Conservation (phyloP, 768 basidiomycete genomes). For the Termitomyces sp. region DNA sequence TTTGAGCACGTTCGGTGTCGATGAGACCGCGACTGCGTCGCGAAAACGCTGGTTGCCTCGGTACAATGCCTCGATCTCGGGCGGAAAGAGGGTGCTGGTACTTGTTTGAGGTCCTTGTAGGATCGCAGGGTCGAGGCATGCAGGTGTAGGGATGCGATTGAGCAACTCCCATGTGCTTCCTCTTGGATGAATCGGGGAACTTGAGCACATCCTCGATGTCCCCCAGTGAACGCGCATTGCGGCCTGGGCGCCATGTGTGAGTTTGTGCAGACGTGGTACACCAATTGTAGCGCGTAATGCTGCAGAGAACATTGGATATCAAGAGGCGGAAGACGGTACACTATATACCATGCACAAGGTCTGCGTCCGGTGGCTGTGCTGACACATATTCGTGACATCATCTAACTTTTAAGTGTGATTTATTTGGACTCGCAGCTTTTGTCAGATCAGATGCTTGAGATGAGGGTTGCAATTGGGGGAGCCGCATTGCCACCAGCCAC, state of each 20-base stretch:
- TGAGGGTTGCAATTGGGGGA: too few relatives aligned
- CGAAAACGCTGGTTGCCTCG: constrained; percentile 13
- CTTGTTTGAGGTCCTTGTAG: not conserved
- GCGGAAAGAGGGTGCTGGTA: constrained; percentile 3
- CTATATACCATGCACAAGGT: not conserved
- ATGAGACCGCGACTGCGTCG: constrained; percentile 10
- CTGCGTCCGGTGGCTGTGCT: not conserved
- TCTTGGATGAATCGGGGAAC: not conserved
- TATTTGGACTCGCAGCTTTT: too few relatives aligned
- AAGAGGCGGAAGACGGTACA: too few relatives aligned
- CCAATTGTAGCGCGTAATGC: not conserved
- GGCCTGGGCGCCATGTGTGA: not conserved
- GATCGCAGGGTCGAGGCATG: constrained; percentile 1
- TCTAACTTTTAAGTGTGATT: too few relatives aligned
- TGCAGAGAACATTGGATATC: not conserved
- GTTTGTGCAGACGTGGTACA: not conserved
- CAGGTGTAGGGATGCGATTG: constrained; percentile 13
- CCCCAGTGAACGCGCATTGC: not conserved
- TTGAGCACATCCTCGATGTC: not conserved
- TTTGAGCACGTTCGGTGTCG: constrained; percentile 10
- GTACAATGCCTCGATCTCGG: constrained; percentile 15
- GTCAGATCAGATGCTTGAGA: too few relatives aligned
- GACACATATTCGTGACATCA: not conserved
- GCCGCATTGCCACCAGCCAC: too few relatives aligned
- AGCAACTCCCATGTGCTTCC: constrained; percentile 9